Evolutionary conservation across 768 basidiomycete genomes (phyloP), one percentile per base, ranked within the genome.

Genomic region (Lanmaoa rubissima): DNA sequence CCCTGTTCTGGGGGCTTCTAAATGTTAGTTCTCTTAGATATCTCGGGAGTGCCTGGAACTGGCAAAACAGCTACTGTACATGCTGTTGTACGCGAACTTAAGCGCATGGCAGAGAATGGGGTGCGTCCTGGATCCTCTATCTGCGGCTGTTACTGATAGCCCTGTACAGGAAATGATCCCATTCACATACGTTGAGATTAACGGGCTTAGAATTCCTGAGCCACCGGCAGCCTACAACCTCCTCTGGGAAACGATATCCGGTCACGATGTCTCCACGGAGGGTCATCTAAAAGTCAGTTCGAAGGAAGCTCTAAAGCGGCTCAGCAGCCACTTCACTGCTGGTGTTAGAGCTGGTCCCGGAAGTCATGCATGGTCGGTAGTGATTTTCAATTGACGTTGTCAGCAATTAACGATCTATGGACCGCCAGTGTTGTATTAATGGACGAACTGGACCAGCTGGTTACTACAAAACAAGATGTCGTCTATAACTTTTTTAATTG

Each of bases 401-500:
- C 17, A 17, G 17, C 43, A 8, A 24, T 45, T 61, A 35, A 67
- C 12, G 6, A 45, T 38, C 47, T 31, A 51, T 53, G 51, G n/a
- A 36, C 35, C 12, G 26, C 8, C 61, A 98, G 94, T 55, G 90
- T 98, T 5, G 94, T 98, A 5, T 78, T 99, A 16, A 98, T 99
- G 92, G 96, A 99, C 70, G 97, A 99, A 73, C 81, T 99, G 5
- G 97, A 99, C 73, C 97, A 98, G 70, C 80, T 99, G 31, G 85
- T 98, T 63, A 98, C 96, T 1, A 78, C 89, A 17, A 97, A 97
- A 69, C 96, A 99, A 70, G 96, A 99, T 56, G 96, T 99, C 11
- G 90, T 99, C 21, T 99, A 99, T 74, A 98, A 98, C 67, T 98
- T 99, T 74, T 98, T 98, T 81, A 98, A 99, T 69, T 99, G 97